A percentile compares a stretch with the other conserved stretches of the same genome.
phyloP scores from a whole-genome alignment of 768 basidiomycete species.

The Phanerochaete carnosa region DNA sequence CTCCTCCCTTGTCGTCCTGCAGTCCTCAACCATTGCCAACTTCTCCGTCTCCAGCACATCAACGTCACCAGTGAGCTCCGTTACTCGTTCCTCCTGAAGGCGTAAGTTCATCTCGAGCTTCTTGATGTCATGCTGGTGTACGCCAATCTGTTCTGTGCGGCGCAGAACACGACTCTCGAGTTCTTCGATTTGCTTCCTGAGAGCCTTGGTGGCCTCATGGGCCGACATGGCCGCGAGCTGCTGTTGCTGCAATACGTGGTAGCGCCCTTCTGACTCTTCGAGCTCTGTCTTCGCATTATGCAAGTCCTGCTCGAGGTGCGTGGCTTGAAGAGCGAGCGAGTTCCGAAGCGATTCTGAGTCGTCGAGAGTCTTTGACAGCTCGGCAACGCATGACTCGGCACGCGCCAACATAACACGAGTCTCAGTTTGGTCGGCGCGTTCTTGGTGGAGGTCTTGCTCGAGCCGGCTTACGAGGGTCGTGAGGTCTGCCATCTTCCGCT shows the following conservation, averaged over 20 bases:
- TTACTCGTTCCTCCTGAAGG: conserved; percentile 70
- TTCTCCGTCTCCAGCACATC: conserved; percentile 66
- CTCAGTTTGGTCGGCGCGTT: conserved; percentile 19
- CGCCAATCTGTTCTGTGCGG: conserved; percentile 70
- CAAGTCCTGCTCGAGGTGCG: conserved; percentile 62
- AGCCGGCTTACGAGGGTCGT: conserved; percentile 14
- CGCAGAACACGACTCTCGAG: conserved; percentile 63
- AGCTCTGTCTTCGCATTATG: conserved; percentile 50
- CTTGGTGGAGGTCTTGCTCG: conserved; percentile 16
- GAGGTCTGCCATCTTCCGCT: conserved; percentile 16
- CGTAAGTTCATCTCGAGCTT: conserved; percentile 72
- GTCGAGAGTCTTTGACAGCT: conserved; percentile 46
- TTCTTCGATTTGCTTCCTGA: conserved; percentile 65
- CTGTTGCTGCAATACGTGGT: conserved; percentile 58
- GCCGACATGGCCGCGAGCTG: conserved; percentile 64
- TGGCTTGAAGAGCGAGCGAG: conserved; percentile 59
- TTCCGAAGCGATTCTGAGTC: conserved; percentile 64
- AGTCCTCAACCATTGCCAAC: conserved; percentile 82
- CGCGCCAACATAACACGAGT: conserved; percentile 33
- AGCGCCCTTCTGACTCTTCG: conserved; percentile 54
- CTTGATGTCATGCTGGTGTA: conserved; percentile 77
- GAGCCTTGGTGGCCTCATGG: conserved; percentile 47
- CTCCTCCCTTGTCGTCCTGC: conserved; percentile 70
- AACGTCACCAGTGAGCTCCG: conserved; percentile 67
- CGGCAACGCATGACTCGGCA: conserved; percentile 41